These are phyloP conservation scores for Podila horticola DNA, from an alignment of 192 early-diverging fungal species.

Conservation along the genomic window DNA sequence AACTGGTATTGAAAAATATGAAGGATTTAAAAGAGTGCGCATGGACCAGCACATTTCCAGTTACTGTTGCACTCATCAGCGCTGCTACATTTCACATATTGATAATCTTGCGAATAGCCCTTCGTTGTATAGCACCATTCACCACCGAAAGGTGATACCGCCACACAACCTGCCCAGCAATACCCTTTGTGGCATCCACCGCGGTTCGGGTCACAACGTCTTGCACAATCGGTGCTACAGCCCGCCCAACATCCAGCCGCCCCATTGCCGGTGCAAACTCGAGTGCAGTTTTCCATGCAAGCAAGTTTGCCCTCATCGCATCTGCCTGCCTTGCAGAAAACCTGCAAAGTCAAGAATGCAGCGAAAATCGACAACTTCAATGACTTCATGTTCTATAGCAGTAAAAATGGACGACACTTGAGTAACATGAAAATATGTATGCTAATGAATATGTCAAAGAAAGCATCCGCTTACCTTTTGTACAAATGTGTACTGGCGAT, in stretches of 20 bases:
- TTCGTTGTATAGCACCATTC: slow-evolving; percentile 1
- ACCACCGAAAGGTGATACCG: not conserved
- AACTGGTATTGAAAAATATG: no score
- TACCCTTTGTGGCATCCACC: slow-evolving; percentile 1
- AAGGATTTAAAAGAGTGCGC: not conserved
- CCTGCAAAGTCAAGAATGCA: slow-evolving; percentile 1
- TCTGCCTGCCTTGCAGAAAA: not conserved
- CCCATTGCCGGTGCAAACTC: not conserved
- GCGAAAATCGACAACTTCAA: not conserved
- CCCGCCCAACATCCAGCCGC: not conserved
- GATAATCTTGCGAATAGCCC: not conserved
- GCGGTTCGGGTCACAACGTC: not conserved
- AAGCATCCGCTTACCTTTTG: no score
- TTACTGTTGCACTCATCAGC: not conserved
- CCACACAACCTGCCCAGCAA: not conserved
- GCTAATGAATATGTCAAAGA: not conserved
- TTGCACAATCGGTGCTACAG: not conserved
- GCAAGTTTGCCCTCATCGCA: not conserved
- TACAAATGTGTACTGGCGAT: no score
- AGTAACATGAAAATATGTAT: not conserved
- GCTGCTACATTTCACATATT: not conserved
- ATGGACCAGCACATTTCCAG: slow-evolving; percentile 1
- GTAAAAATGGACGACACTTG: not conserved
- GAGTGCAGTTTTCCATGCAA: not conserved
- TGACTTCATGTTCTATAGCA: not conserved